Base-by-base conservation (phyloP, 2,329 filamentous ascomycete species). In the Ophioceras dolichostomum region DNA sequence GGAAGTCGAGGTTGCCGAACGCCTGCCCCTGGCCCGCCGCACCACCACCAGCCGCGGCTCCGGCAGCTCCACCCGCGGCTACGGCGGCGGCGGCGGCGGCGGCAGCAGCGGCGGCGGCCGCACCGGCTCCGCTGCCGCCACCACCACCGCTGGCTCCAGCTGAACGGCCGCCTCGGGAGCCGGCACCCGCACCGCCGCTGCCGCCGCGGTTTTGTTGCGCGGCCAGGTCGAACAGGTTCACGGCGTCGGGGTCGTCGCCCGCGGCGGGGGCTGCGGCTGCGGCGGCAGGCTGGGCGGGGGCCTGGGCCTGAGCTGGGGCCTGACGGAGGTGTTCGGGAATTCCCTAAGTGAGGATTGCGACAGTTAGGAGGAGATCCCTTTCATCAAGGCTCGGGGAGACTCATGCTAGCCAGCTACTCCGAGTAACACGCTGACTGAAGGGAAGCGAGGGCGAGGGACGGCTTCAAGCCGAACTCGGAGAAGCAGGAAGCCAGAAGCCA, bases 171-270 rank as follows among this genome's bases (percentile, higher is more conserved):
- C 60, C 57, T 17, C 52, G 54, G 32, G 54, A 52, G 38, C 64
- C 60, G 44, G 56, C 54, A 38, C 62, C 59, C 38, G 68, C 64
- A 43, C 65, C 59, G 38, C 56, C 60, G 19, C 36, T 61, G 57
- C 22, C 22, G 39, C 60, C 58, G 40, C 63, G 65, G 35, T 68
- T 72, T 47, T 79, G 80, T 55, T 88, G 84, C 27, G 89, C 88
- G 29, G 89, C 88, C 34, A 89, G 83, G 54, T 95, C 88, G 52
- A 95, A 96, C 16, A 96, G 71, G 56, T 96, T 95, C 46, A 95
- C 74, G 20, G 72, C 71, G 45, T 81, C 76, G 24, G 78, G 79
- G 36, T 70, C 77, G 19, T 76, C 75, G 13, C 60, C 67, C 21
- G 59, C 60, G 34, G 59, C 53, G 17, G 62, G 59, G 28, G 62